Evolutionary conservation across 1,284 basidiomycete genomes (phyloP).

Genomic region (Phellopilus nigrolimitatus): DNA sequence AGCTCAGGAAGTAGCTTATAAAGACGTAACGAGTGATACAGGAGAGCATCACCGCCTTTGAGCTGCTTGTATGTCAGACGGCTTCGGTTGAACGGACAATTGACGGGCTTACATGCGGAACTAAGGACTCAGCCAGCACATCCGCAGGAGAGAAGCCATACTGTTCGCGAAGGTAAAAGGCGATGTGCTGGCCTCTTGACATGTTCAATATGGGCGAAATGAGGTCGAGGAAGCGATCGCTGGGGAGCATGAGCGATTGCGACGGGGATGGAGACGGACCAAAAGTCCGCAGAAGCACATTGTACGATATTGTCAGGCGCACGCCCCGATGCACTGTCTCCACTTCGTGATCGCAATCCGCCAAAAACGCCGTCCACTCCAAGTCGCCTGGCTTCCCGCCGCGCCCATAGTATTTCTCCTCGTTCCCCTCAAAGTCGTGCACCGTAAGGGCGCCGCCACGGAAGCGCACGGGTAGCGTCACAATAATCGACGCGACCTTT

Average conservation of each 20-base stretch:
- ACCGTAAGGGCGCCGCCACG: slow-evolving; percentile 62
- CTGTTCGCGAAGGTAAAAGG: slow-evolving; percentile 63
- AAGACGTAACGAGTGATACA: slow-evolving; percentile 70
- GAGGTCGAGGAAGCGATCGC: slow-evolving; percentile 65
- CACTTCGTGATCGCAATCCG: slow-evolving; percentile 69
- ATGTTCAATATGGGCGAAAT: slow-evolving; percentile 65
- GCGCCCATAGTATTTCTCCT: slow-evolving; percentile 57
- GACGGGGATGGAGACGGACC: slow-evolving; percentile 48
- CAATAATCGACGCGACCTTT: slow-evolving; percentile 63
- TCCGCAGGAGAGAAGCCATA: slow-evolving; percentile 73
- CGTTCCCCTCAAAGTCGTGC: slow-evolving; percentile 48
- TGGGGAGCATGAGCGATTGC: slow-evolving; percentile 64
- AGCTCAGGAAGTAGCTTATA: slow-evolving; percentile 71
- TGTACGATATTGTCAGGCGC: slow-evolving; percentile 64
- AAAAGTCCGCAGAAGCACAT: slow-evolving; percentile 62
- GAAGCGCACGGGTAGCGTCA: slow-evolving; percentile 69
- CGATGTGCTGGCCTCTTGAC: slow-evolving; percentile 63
- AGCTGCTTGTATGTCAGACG: slow-evolving; percentile 39
- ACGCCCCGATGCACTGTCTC: slow-evolving; percentile 67
- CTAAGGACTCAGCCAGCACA: slow-evolving; percentile 60
- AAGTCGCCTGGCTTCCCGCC: slow-evolving; percentile 61
- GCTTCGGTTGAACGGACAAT: slow-evolving; percentile 1
- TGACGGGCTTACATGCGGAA: slow-evolving; percentile 53
- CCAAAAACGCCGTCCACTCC: slow-evolving; percentile 70
- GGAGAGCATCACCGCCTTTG: slow-evolving; percentile 67